Evolutionary conservation across 1,284 basidiomycete genomes (phyloP), one percentile per base, ranked within the genome.

Genomic region (Pseudozyma sp.): DNA sequence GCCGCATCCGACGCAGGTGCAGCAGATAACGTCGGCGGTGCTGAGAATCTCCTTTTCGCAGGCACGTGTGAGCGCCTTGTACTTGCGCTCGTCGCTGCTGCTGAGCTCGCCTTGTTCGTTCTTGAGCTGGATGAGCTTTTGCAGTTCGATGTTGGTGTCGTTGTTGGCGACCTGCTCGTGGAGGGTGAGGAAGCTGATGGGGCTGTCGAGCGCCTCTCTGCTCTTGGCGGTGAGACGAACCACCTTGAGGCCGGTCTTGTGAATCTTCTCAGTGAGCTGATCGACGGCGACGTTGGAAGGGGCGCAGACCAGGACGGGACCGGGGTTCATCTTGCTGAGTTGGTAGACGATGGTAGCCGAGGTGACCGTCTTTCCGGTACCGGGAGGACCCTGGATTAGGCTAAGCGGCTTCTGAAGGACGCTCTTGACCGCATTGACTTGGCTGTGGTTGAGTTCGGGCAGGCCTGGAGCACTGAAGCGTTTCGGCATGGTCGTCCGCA

Each of bases 291-390:
- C 97, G 86, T 99, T 99, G 57, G 97, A 99, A 0, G 97, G 97
- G 1, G 97, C 97, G 84, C 95, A 97, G 64, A 99, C 97, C 44
- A 99, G 91, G 29, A 99, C 97, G 85, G 98, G 97, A 34, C 97
- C 97, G 0, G 94, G 94, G 82, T 98, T 98, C 96, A 99, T 99
- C 87, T 97, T 97, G 57, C 94, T 94, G 8, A 99, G 90, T 85
- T 99, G 97, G 85, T 99, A 94, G 45, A 99, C 96, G 80, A 97
- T 96, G 1, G 97, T 97, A 6, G 97, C 97, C n/a, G 95, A 98
- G 0, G 97, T 99, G 61, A 99, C 97, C 0, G 97, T 99, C 87
- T 99, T 99, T 46, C 97, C 97, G 0, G 97, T 99, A 43, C 97
- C 97, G 13, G 97, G 97, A 30, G 97, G 97, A 17, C 97, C 97